Evolutionary conservation across 2,329 filamentous ascomycete genomes (phyloP), one percentile per base, ranked within the genome.

Genomic region (Colletotrichum orbiculare): DNA sequence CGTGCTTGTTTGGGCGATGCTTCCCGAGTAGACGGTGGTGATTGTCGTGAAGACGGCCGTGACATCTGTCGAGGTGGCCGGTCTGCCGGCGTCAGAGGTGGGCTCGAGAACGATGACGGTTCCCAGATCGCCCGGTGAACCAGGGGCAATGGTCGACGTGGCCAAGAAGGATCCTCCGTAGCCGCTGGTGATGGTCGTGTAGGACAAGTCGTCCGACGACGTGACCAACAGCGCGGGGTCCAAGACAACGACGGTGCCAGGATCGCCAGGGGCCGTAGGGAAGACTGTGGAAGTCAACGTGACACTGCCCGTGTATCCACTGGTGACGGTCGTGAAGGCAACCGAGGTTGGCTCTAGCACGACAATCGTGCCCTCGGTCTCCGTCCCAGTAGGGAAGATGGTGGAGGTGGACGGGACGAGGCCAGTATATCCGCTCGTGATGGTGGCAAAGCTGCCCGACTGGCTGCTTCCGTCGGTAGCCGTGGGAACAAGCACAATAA

Each of bases 291-390:
- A 42, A 11, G 47, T 59, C 6, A 45, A 48, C 4, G 45, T 33
- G 5, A 52, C 34, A 10, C 34, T 34, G 3, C 56, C 56, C 9
- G 47, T 46, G 39, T 39, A 41, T 0, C n/a, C 15, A 15, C 60
- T 64, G 8, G 55, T 64, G 46, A 64, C 33, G 6, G 60, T 64
- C 11, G 47, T 64, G 33, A 60, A 63, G 6, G 17, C 47, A 15
- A 39, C 17, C 12, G 41, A 54, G 17, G 52, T 61, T 2, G 61
- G 61, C 25, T 54, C 56, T 7, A 54, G 17, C 6, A 64, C 25
- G 33, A 64, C 25, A 17, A 64, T 11, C 6, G 49, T 52, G 6
- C 61, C 61, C 3, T 38, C 33, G 2, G 43, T 54, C 6, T 54
- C 38, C 0, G 61, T 64, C 33, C 56, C 61, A 5, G 56, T 64